phyloP scores from a whole-genome alignment of 1,284 basidiomycete genomes.

The Marasmius oreades region DNA sequence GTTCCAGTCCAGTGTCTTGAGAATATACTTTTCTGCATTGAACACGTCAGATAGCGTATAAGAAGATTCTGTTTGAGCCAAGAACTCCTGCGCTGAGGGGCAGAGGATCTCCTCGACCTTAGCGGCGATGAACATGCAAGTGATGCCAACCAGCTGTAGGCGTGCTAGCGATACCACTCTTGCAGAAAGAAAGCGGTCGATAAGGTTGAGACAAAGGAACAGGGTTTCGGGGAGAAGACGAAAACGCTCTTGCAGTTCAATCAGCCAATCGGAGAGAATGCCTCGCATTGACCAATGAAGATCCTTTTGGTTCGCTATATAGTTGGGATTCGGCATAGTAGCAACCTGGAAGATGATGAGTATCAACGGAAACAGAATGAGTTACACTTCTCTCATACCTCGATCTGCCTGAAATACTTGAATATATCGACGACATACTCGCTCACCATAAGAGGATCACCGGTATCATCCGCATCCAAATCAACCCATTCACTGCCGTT shows the following conservation, averaged over 20 bases:
- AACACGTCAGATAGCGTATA: conserved; percentile 89
- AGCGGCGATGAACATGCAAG: conserved; percentile 89
- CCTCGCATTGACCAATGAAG: conserved; percentile 94
- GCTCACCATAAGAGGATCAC: conserved; percentile 95
- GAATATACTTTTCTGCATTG: conserved; percentile 90
- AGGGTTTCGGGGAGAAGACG: conserved; percentile 93
- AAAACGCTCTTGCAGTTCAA: conserved; percentile 95
- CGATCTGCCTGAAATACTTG: conserved; percentile 80
- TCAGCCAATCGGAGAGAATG: conserved; percentile 95
- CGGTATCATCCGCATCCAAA: conserved; percentile 89
- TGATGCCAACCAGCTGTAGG: conserved; percentile 93
- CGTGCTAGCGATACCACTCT: conserved; percentile 91
- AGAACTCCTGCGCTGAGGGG: conserved; percentile 85
- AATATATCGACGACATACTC: conserved; percentile 97
- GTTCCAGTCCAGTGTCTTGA: conserved; percentile 92
- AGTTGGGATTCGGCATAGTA: conserved; percentile 84
- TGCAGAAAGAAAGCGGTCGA: conserved; percentile 93
- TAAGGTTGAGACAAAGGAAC: conserved; percentile 92
- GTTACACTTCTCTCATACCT: conserved; percentile 38
- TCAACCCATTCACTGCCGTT: conserved; percentile 76
- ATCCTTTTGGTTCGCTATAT: conserved; percentile 90
- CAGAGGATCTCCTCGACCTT: conserved; percentile 97
- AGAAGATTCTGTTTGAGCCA: conserved; percentile 85
- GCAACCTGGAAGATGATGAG: conserved; percentile 45
- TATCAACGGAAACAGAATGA: conserved; percentile 7